Conservation (phyloP, 2,329 filamentous ascomycete species). For the Xylariomycetidae sp. region DNA sequence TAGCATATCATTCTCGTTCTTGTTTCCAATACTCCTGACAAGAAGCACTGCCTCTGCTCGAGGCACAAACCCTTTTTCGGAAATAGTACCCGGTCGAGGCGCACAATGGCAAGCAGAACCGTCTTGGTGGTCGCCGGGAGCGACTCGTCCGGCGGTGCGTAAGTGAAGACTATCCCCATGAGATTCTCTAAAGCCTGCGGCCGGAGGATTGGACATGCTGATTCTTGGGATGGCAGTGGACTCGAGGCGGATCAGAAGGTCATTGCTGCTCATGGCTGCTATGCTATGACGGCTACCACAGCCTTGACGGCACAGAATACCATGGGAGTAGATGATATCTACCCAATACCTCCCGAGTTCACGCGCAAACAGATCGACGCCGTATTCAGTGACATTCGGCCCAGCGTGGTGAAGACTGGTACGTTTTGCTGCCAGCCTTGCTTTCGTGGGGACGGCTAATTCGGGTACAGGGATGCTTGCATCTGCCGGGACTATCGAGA, state of each 20-base stretch:
- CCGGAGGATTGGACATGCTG: not conserved
- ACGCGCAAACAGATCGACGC: conserved; percentile 81
- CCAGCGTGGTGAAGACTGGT: conserved; percentile 92
- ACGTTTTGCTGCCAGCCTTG: conserved; percentile 24
- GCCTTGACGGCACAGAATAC: conserved; percentile 97
- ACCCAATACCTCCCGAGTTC: conserved; percentile 71
- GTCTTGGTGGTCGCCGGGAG: conserved; percentile 83
- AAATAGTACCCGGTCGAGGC: too few species aligned
- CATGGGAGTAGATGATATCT: conserved; percentile 72
- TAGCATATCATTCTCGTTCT: too few species aligned
- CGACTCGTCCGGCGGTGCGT: conserved; percentile 86
- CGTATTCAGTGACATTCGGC: conserved; percentile 74
- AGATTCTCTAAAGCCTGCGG: conserved; percentile 3
- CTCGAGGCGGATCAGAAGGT: conserved; percentile 96
- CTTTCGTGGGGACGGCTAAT: too few species aligned
- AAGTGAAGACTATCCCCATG: conserved; percentile 26
- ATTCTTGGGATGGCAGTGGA: conserved; percentile 64
- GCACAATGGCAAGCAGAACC: conserved; percentile 35
- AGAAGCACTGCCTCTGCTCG: too few species aligned
- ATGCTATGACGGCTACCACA: conserved; percentile 93
- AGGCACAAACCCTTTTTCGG: conserved; percentile 2
- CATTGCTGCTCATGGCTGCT: conserved; percentile 84
- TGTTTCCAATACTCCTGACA: too few species aligned
- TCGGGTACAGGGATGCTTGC: conserved; percentile 67
- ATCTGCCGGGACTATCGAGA: conserved; percentile 60